Evolutionary conservation across 331 rosid species (phyloP).

Genomic region (Erythrophleum ivorense): DNA sequence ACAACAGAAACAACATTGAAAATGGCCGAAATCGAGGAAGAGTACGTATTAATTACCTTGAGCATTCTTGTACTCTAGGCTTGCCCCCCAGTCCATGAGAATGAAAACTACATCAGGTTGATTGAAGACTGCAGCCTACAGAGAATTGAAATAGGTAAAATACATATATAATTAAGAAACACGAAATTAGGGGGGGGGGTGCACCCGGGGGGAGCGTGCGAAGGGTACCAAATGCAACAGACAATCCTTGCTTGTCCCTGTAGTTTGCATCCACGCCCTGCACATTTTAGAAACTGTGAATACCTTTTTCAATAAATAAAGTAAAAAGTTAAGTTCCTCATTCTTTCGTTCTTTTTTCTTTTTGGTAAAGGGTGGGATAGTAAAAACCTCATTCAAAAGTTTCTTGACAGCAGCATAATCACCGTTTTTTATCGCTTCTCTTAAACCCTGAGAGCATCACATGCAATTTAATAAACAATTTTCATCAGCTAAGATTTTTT

Average conservation of each 20-base stretch:
- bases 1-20: neutral
- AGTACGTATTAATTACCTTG: conserved; percentile 65
- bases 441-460: conserved; percentile 54
- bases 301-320: conserved; percentile 27
- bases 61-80: conserved; percentile 77
- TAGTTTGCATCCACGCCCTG: conserved; percentile 93
- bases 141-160: conserved; percentile 38
- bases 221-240: conserved; percentile 79
- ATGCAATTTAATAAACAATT: conserved; percentile 19
- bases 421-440: conserved; percentile 95
- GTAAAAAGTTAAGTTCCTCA: conserved; percentile 35
- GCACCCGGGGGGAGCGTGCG: neutral
- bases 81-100: conserved; percentile 93
- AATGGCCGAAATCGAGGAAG: conserved; percentile 30
- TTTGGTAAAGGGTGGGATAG: conserved; percentile 3
- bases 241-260: conserved; percentile 84
- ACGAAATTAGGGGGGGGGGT: neutral
- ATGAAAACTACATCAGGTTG: conserved; percentile 81
- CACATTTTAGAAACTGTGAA: conserved; percentile 45
- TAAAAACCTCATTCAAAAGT: conserved; percentile 74
- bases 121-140: conserved; percentile 92
- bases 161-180: neutral
- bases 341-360: conserved; percentile 27
- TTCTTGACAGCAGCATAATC: conserved; percentile 81
- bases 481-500: conserved; percentile 26